These are phyloP conservation scores for Onygenales sp. DNA, from an alignment of 2,329 filamentous ascomycete species.

Conservation along the genomic window DNA sequence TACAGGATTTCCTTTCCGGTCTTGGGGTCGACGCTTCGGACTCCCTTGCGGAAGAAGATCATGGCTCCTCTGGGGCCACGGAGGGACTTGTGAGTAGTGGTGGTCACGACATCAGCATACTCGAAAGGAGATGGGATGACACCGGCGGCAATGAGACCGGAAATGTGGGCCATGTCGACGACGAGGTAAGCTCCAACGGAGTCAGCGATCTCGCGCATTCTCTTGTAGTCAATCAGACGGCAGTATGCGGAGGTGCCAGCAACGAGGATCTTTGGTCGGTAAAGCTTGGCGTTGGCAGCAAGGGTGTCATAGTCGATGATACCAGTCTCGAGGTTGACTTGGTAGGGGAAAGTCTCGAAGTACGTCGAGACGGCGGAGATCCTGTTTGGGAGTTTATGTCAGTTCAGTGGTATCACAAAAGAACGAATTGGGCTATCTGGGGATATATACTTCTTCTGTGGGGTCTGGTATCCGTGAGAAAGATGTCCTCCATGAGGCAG, in stretches of 20 bases:
- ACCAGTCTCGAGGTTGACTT: constrained; percentile 79
- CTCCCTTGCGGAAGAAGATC: constrained; percentile 96
- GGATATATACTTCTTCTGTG: constrained; percentile 62
- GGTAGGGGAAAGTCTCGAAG: constrained; percentile 96
- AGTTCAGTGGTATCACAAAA: not conserved
- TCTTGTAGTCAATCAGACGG: constrained; percentile 87
- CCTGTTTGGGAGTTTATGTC: constrained; percentile 29
- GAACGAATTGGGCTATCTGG: not conserved
- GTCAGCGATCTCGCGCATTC: constrained; percentile 82
- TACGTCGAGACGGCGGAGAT: constrained; percentile 99
- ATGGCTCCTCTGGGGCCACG: constrained; percentile 90
- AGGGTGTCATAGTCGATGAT: constrained; percentile 92
- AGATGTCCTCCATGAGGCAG: constrained; percentile 93
- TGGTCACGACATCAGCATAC: constrained; percentile 89
- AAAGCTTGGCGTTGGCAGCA: constrained; percentile 76
- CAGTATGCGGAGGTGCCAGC: constrained; percentile 94
- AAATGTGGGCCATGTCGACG: constrained; percentile 96
- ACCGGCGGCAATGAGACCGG: constrained; percentile 82
- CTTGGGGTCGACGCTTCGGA: constrained; percentile 73
- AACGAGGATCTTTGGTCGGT: constrained; percentile 91
- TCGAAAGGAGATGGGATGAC: constrained; percentile 85
- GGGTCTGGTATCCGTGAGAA: constrained; percentile 94
- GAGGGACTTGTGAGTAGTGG: constrained; percentile 95
- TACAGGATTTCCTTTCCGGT: constrained; percentile 78
- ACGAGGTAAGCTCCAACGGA: constrained; percentile 88